phyloP scores from a whole-genome alignment of 176 grass and related monocot genomes.

The Saccharum spontaneum region DNA sequence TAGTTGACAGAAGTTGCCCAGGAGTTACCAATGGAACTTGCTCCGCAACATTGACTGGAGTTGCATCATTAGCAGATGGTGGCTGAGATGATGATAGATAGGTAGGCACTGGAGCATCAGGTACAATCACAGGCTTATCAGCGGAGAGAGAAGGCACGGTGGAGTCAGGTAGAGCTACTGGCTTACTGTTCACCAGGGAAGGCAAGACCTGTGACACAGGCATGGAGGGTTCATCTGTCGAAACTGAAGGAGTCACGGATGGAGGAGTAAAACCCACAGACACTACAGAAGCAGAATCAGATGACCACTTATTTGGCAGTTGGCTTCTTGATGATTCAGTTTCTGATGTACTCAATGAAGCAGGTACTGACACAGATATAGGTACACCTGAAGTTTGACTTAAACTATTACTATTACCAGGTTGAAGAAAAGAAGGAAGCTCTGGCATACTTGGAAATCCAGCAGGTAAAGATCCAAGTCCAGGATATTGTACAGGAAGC shows the following conservation, averaged over 20 bases:
- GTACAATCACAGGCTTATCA: conserved; percentile 42
- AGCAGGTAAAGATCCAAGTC: conserved; percentile 47
- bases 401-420: conserved; percentile 45
- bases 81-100: conserved; percentile 45
- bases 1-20: conserved; percentile 61
- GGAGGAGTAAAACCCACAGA: conserved; percentile 48
- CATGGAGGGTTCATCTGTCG: conserved; percentile 28
- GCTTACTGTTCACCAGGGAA: conserved; percentile 44
- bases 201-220: conserved; percentile 32
- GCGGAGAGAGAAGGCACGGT: conserved; percentile 34
- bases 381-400: conserved; percentile 45
- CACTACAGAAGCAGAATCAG: conserved; percentile 35
- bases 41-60: conserved; percentile 38
- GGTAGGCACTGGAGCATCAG: conserved; percentile 24
- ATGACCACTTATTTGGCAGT: conserved; percentile 48
- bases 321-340: conserved; percentile 55
- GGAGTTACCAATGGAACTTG: conserved; percentile 49
- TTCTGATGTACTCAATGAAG: conserved; percentile 45
- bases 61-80: conserved; percentile 24
- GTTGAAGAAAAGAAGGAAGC: conserved; percentile 67
- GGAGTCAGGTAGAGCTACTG: conserved; percentile 28
- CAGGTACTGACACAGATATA: conserved; percentile 22
- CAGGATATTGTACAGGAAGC: conserved; percentile 58
- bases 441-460: conserved; percentile 70
- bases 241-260: conserved; percentile 35